phyloP scores from a whole-genome alignment of 2,329 filamentous ascomycete species.

The Cercospora berteroae region DNA sequence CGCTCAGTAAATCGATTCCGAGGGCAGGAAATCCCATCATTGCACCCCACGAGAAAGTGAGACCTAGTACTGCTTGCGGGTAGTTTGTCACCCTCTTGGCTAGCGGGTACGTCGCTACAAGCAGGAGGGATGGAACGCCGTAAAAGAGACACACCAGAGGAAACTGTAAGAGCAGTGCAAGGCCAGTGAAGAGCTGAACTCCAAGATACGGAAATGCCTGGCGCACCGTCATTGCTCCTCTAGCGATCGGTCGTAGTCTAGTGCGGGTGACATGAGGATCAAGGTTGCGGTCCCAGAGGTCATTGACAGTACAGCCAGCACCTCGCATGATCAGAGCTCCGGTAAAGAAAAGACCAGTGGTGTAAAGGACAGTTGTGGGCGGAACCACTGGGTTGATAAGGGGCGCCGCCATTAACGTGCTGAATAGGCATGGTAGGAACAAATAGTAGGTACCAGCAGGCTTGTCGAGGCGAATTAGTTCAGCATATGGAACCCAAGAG shows the following conservation, averaged over 20 bases:
- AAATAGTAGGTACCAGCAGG: slow-evolving; percentile 81
- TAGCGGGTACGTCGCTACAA: slow-evolving; percentile 75
- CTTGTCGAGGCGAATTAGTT: slow-evolving; percentile 77
- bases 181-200: slow-evolving; percentile 68
- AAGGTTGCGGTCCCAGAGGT: slow-evolving; percentile 84
- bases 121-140: slow-evolving; percentile 68
- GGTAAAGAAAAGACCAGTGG: slow-evolving; percentile 66
- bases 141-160: slow-evolving; percentile 72
- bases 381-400: slow-evolving; percentile 61
- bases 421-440: slow-evolving; percentile 82
- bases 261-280: slow-evolving; percentile 78
- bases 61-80: slow-evolving; percentile 76
- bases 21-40: slow-evolving; percentile 85
- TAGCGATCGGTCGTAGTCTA: slow-evolving; percentile 74
- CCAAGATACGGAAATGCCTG: slow-evolving; percentile 73
- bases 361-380: slow-evolving; percentile 62
- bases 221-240: slow-evolving; percentile 70
- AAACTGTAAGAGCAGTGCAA: slow-evolving; percentile 74
- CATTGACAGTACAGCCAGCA: slow-evolving; percentile 84
- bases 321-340: slow-evolving; percentile 84
- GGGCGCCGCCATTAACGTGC: slow-evolving; percentile 74
- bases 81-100: slow-evolving; percentile 86
- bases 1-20: slow-evolving; percentile 69
- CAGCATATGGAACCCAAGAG: slow-evolving; percentile 75
- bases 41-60: slow-evolving; percentile 87